phyloP scores from a whole-genome alignment of 805 yeast genomes.

The Isabelozyma heimii region DNA sequence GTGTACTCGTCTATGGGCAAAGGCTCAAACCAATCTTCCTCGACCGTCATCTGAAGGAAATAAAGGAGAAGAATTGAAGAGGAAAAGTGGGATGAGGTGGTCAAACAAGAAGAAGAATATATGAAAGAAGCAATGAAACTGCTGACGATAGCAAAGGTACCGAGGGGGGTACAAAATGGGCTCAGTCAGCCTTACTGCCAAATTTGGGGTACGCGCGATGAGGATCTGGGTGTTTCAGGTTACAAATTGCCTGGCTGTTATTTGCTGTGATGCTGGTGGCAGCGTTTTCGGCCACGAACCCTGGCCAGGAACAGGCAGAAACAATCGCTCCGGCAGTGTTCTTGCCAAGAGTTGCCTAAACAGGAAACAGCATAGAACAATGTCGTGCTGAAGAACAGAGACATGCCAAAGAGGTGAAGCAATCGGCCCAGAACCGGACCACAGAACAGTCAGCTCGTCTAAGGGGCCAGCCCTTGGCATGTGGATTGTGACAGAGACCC shows the following conservation, averaged over 20 bases:
- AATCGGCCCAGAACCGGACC: no score
- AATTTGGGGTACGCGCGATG: neutral
- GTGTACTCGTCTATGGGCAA: slow-evolving; percentile 28
- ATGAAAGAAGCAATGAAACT: neutral
- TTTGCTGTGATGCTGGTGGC: neutral
- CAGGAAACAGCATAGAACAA: no score
- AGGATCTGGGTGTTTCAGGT: neutral
- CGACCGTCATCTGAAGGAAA: neutral
- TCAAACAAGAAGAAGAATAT: neutral
- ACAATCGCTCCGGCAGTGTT: no score
- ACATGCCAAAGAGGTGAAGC: no score
- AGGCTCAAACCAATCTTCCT: slow-evolving; percentile 11
- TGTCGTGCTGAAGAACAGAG: no score
- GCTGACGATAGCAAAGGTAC: neutral
- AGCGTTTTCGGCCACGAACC: neutral
- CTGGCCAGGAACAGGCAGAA: neutral
- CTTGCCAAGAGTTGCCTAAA: no score
- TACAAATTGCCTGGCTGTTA: neutral
- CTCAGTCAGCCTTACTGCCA: no score
- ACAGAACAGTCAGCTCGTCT: no score
- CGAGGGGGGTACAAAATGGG: neutral
- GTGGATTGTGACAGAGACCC: no score
- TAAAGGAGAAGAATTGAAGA: neutral
- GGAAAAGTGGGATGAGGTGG: no score
- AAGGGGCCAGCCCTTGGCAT: no score